Conservation (phyloP, 192 early-diverging fungal species). For the Coemansia sp. region DNA sequence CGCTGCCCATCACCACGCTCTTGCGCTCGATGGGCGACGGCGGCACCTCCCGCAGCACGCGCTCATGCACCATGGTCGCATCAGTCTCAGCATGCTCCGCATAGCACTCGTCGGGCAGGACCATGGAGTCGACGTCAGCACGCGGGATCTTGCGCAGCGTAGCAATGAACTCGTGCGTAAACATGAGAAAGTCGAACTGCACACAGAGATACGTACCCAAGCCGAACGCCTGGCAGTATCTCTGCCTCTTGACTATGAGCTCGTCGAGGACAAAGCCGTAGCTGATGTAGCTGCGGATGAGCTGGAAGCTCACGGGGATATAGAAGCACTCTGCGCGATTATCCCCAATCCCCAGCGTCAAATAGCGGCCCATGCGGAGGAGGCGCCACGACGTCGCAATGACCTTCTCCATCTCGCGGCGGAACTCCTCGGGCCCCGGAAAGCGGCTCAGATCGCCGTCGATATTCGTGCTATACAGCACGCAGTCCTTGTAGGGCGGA, state of each 20-base stretch:
- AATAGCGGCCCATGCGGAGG: slow-evolving; percentile 66
- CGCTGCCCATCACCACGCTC: slow-evolving; percentile 88
- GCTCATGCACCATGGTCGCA: not conserved
- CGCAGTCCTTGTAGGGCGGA: slow-evolving; percentile 95
- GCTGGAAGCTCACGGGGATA: slow-evolving; percentile 80
- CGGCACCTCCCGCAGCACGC: slow-evolving; percentile 62
- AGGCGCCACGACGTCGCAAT: slow-evolving; percentile 69
- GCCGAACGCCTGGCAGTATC: slow-evolving; percentile 84
- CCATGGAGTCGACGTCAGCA: slow-evolving; percentile 55
- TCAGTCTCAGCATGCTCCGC: not conserved
- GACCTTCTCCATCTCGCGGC: slow-evolving; percentile 72
- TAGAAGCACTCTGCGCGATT: slow-evolving; percentile 91
- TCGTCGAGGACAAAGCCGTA: slow-evolving; percentile 89
- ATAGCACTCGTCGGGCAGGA: slow-evolving; percentile 29
- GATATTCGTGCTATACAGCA: slow-evolving; percentile 80
- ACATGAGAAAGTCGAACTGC: slow-evolving; percentile 89
- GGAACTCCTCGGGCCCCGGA: slow-evolving; percentile 74
- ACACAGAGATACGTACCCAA: slow-evolving; percentile 87
- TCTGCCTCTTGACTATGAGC: slow-evolving; percentile 83
- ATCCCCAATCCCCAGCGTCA: slow-evolving; percentile 92
- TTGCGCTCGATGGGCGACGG: slow-evolving; percentile 75
- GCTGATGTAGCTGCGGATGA: slow-evolving; percentile 79
- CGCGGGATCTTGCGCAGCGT: slow-evolving; percentile 72
- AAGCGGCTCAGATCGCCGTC: slow-evolving; percentile 82
- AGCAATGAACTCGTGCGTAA: slow-evolving; percentile 92